Conservation (phyloP, 805 yeast genomes). For the Metschnikowia reukaufii region DNA sequence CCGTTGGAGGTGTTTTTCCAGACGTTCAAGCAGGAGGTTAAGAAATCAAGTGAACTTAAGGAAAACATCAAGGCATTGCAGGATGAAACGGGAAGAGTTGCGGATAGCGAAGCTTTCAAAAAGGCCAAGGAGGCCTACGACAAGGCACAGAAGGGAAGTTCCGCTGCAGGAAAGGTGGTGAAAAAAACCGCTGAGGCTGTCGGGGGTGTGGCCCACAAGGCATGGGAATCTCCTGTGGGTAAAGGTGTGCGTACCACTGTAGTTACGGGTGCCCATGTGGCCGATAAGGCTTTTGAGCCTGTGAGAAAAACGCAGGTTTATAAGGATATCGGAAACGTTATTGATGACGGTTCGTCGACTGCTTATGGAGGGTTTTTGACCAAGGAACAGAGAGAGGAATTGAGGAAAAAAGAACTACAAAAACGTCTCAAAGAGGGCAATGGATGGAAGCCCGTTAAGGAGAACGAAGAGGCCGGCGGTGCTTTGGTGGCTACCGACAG, state of each 20-base stretch:
- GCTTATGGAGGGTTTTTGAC: slow-evolving; percentile 91
- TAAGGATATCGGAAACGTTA: slow-evolving; percentile 82
- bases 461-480: slow-evolving; percentile 79
- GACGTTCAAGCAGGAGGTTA: slow-evolving; percentile 88
- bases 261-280: slow-evolving; percentile 74
- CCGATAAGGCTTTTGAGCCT: slow-evolving; percentile 91
- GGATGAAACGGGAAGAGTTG: slow-evolving; percentile 92
- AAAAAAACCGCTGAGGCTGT: slow-evolving; percentile 91
- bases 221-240: slow-evolving; percentile 96
- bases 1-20: slow-evolving; percentile 93
- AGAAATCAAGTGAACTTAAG: slow-evolving; percentile 84
- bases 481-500: slow-evolving; percentile 80
- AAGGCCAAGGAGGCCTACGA: slow-evolving; percentile 91
- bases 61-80: slow-evolving; percentile 91
- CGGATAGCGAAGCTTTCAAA: slow-evolving; percentile 91
- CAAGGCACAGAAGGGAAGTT: slow-evolving; percentile 69
- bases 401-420: slow-evolving; percentile 56
- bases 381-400: slow-evolving; percentile 73
- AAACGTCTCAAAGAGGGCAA: slow-evolving; percentile 57
- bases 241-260: slow-evolving; percentile 85
- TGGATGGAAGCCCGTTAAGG: slow-evolving; percentile 66
- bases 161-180: slow-evolving; percentile 71
- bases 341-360: slow-evolving; percentile 87
- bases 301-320: slow-evolving; percentile 87
- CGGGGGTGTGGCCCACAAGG: slow-evolving; percentile 83